Evolutionary conservation across 2,329 filamentous ascomycete species (phyloP).

Genomic region (Neopestalotiopsis sp.): DNA sequence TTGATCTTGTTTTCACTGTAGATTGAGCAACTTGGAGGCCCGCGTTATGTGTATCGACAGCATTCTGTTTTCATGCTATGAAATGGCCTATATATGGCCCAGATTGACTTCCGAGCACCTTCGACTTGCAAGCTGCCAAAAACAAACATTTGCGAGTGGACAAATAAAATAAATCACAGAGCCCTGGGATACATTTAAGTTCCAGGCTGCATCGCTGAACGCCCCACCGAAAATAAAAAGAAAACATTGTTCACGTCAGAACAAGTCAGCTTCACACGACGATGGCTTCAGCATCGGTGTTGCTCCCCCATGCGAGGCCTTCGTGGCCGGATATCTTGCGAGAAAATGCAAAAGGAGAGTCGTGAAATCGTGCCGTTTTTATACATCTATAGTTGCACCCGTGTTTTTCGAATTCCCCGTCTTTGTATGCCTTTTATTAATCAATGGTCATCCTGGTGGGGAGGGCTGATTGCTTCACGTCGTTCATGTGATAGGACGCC

Average conservation of each 20-base stretch:
- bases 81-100: not conserved
- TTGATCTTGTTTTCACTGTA: slow-evolving; percentile 1
- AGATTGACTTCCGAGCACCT: not conserved
- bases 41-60: not conserved
- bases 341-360: slow-evolving; percentile 23
- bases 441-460: slow-evolving; percentile 67
- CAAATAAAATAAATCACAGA: slow-evolving; percentile 8
- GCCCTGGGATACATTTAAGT: slow-evolving; percentile 3
- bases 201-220: slow-evolving; percentile 18
- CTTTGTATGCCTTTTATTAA: slow-evolving; percentile 37
- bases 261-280: slow-evolving; percentile 4
- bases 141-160: not conserved
- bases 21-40: not conserved
- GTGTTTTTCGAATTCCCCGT: not conserved
- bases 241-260: slow-evolving; percentile 10
- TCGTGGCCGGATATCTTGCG: slow-evolving; percentile 22
- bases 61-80: not conserved
- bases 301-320: slow-evolving; percentile 8
- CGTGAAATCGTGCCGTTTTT: slow-evolving; percentile 21
- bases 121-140: slow-evolving; percentile 22
- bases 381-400: slow-evolving; percentile 19
- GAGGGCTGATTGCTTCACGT: slow-evolving; percentile 57
- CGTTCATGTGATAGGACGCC: slow-evolving; percentile 58
- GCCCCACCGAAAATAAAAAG: slow-evolving; percentile 9
- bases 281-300: slow-evolving; percentile 9